Evolutionary conservation across 345 rosid species (phyloP).

Genomic region (Mangifera indica): DNA sequence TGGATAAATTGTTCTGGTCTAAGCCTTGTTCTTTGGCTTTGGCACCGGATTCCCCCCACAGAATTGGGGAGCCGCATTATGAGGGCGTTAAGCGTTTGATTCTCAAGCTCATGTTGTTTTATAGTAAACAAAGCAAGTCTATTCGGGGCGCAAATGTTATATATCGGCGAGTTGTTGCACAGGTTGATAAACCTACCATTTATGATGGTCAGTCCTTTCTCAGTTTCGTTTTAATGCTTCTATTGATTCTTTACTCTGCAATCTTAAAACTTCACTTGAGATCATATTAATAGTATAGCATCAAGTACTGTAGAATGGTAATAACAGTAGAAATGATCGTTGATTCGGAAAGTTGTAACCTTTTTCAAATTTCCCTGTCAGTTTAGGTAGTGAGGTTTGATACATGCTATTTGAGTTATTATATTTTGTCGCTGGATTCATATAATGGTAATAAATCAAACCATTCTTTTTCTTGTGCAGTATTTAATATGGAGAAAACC

Average conservation of each 20-base stretch:
- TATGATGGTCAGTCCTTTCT: conserved; percentile 59
- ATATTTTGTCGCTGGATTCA: not conserved
- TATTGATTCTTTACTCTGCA: too few species aligned
- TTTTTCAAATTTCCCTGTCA: not conserved
- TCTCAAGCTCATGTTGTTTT: conserved; percentile 69
- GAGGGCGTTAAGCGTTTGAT: conserved; percentile 57
- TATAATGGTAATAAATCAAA: not conserved
- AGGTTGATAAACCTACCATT: conserved; percentile 73
- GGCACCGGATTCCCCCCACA: conserved; percentile 59
- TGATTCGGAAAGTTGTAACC: not conserved
- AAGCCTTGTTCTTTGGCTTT: conserved; percentile 88
- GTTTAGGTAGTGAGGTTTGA: not conserved
- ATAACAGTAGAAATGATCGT: not conserved
- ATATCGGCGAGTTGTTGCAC: conserved; percentile 58
- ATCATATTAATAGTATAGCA: too few species aligned
- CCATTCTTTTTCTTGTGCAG: conserved; percentile 40
- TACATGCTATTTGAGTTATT: too few species aligned
- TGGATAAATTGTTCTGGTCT: conserved; percentile 79
- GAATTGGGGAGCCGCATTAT: conserved; percentile 75
- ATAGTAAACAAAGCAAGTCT: conserved; percentile 84
- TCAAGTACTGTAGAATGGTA: too few species aligned
- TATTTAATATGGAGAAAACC: conserved; percentile 91
- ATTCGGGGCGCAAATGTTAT: conserved; percentile 85
- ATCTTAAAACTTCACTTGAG: too few species aligned
- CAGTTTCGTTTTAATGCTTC: not conserved